Percentiles rank a stretch among this genome's conserved stretches.
These are phyloP conservation scores for Gastrolobium bilobum DNA, from an alignment of 306 rosid species.

Conservation along the genomic window DNA sequence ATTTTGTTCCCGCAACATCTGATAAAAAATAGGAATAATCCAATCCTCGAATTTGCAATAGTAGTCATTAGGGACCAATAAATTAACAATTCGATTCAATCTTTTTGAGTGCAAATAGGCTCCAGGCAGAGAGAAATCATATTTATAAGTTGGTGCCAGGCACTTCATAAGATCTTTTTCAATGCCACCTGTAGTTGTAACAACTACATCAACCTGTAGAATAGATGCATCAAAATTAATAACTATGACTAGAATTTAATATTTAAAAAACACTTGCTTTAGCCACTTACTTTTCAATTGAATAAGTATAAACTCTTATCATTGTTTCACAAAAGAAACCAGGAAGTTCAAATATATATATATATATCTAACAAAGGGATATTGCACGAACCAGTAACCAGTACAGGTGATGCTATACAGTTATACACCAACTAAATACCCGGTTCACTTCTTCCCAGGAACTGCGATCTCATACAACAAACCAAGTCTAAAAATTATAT, in stretches of 20 bases:
- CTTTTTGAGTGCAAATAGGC: conserved; percentile 82
- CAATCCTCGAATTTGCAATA: conserved; percentile 98
- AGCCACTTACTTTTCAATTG: background rate
- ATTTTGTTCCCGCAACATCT: conserved; percentile 88
- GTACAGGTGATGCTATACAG: background rate
- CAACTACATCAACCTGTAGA: conserved; percentile 85
- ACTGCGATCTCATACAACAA: too few species aligned
- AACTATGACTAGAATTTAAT: background rate
- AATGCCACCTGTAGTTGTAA: conserved; percentile 92
- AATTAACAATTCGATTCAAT: conserved; percentile 90
- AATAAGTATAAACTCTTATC: background rate
- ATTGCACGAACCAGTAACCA: background rate
- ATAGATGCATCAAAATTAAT: conserved; percentile 1
- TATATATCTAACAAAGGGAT: background rate
- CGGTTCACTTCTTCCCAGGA: background rate
- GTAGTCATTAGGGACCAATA: conserved; percentile 89
- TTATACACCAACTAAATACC: background rate
- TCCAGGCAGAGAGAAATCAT: conserved; percentile 82
- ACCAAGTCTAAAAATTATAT: background rate
- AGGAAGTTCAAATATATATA: background rate
- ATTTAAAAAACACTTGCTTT: conserved; percentile 3
- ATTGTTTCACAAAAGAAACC: conserved; percentile 14
- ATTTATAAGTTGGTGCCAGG: conserved; percentile 90
- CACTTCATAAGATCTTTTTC: conserved; percentile 96
- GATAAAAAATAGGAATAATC: conserved; percentile 90